Evolutionary conservation across 352 stramenopile species (phyloP).

Genomic region (Globisporangium okanoganense): DNA sequence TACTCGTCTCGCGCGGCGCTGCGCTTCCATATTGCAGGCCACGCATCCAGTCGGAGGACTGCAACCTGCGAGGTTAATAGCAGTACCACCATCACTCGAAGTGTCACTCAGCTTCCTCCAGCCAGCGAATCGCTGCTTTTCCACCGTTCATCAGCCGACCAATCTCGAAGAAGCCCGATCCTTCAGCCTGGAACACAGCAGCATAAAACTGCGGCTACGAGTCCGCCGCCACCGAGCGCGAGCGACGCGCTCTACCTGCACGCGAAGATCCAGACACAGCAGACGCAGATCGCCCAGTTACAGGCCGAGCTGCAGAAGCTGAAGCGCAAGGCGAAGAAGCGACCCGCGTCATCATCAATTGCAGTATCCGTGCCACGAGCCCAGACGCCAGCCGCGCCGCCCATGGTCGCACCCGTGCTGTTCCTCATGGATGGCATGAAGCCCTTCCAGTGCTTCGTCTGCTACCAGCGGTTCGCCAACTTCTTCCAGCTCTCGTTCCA

Average conservation of each 20-base stretch:
- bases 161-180: background rate
- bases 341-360: background rate
- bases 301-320: constrained; percentile 34
- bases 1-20: constrained; percentile 59
- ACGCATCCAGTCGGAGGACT: constrained; percentile 12
- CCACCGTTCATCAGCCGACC: background rate
- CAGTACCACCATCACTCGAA: background rate
- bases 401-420: constrained; percentile 42
- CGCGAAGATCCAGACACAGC: constrained; percentile 37
- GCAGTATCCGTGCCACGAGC: background rate
- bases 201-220: background rate
- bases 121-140: background rate
- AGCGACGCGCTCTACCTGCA: constrained; percentile 16
- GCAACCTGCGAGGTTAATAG: background rate
- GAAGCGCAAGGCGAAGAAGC: constrained; percentile 11
- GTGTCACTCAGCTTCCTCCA: no score
- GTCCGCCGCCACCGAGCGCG: background rate
- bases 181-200: background rate
- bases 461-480: constrained; percentile 51
- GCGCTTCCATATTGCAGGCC: constrained; percentile 46
- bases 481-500: constrained; percentile 76
- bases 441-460: constrained; percentile 60
- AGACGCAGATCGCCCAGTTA: constrained; percentile 41
- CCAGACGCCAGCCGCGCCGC: constrained; percentile 6
- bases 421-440: constrained; percentile 60